Percentiles rank a stretch among this genome's conserved stretches.
These are phyloP conservation scores for Alternaria brassicae DNA, from an alignment of 2,329 filamentous ascomycete genomes.

Conservation along the genomic window DNA sequence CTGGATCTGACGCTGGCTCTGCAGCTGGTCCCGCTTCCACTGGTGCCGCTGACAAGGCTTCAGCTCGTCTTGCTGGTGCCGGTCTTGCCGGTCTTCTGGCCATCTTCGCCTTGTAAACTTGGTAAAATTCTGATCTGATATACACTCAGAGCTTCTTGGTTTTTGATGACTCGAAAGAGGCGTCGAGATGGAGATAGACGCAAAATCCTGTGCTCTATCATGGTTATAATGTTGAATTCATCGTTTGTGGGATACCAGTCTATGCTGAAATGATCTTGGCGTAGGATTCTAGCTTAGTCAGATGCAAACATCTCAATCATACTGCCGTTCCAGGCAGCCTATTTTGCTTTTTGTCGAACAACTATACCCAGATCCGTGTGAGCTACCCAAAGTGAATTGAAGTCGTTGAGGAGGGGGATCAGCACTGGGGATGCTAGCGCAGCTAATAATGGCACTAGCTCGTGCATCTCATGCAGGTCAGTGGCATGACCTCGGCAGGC, in stretches of 20 bases:
- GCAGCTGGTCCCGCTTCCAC: slow-evolving; percentile 30
- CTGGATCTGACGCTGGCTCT: slow-evolving; percentile 34
- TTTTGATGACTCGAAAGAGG: neutral
- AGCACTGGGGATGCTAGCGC: slow-evolving; percentile 14
- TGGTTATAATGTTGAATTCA: neutral
- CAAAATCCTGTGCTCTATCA: neutral
- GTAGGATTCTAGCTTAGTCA: neutral
- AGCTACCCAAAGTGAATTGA: neutral
- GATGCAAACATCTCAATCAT: neutral
- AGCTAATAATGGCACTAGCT: slow-evolving; percentile 17
- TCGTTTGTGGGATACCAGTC: neutral
- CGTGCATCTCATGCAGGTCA: slow-evolving; percentile 21
- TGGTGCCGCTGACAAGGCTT: slow-evolving; percentile 42
- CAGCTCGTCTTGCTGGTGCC: slow-evolving; percentile 42
- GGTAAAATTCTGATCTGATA: neutral
- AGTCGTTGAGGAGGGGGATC: slow-evolving; percentile 12
- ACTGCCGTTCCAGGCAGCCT: neutral
- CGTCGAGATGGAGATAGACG: slow-evolving; percentile 2
- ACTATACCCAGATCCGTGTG: neutral
- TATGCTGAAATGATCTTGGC: neutral
- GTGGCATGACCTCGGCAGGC: slow-evolving; percentile 18
- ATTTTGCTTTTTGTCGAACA: neutral
- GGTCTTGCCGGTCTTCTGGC: slow-evolving; percentile 49
- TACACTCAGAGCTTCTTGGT: slow-evolving; percentile 1
- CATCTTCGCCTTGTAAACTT: slow-evolving; percentile 48